Conservation (phyloP, 805 yeast species). For the Lachancea nothofagi region DNA sequence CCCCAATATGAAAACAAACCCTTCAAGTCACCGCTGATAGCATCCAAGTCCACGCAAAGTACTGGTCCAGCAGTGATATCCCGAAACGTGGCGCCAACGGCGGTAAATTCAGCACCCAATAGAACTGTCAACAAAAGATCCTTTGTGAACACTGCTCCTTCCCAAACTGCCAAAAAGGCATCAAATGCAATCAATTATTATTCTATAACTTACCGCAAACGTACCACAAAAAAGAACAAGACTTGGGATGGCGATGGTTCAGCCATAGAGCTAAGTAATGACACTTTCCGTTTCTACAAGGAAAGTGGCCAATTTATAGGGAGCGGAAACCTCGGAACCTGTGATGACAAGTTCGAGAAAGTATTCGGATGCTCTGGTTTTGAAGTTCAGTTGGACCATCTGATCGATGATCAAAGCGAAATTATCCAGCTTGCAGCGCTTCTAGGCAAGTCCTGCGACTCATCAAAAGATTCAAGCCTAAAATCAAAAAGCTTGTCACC, state of each 20-base stretch:
- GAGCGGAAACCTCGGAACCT: slow-evolving; percentile 14
- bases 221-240: slow-evolving; percentile 71
- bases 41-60: not conserved
- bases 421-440: not conserved
- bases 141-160: not conserved
- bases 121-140: not conserved
- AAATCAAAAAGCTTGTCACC: slow-evolving; percentile 1
- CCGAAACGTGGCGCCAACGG: not conserved
- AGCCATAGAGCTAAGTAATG: slow-evolving; percentile 33
- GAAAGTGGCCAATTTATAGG: slow-evolving; percentile 31
- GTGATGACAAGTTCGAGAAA: slow-evolving; percentile 33
- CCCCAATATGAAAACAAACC: slow-evolving; percentile 40
- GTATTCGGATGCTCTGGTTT: slow-evolving; percentile 47
- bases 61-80: not conserved
- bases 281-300: slow-evolving; percentile 24
- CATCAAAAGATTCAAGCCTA: not conserved
- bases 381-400: slow-evolving; percentile 60
- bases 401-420: slow-evolving; percentile 21
- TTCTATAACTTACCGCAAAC: slow-evolving; percentile 62
- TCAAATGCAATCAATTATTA: slow-evolving; percentile 14
- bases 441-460: not conserved
- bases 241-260: slow-evolving; percentile 94
- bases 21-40: slow-evolving; percentile 40
- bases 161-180: slow-evolving; percentile 4
- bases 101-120: not conserved